Evolutionary conservation across 225 moss, liverwort and hornwort genomes (phyloP).

Genomic region (Physcomitrellopsis africana): DNA sequence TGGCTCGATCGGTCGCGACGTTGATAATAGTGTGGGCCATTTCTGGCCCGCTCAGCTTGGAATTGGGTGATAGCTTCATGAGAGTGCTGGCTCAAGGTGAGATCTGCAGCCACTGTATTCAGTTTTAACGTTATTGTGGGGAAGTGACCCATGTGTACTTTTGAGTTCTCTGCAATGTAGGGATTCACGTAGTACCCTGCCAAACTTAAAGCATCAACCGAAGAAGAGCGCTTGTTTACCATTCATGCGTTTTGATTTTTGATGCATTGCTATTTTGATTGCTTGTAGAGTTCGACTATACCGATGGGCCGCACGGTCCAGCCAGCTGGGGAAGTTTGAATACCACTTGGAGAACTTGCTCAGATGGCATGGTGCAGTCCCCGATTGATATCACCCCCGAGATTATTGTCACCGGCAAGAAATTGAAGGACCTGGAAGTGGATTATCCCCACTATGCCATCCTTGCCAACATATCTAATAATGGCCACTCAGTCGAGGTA

Average conservation of each 20-base stretch:
- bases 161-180: too few species aligned
- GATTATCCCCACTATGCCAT: background rate
- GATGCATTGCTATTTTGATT: background rate
- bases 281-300: conserved; percentile 32
- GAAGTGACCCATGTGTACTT: too few species aligned
- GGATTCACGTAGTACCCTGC: too few species aligned
- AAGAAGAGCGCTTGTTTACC: too few species aligned
- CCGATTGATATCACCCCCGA: conserved; percentile 25
- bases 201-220: too few species aligned
- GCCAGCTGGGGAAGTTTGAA: conserved; percentile 33
- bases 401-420: background rate
- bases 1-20: background rate
- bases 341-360: conserved; percentile 26
- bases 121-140: too few species aligned
- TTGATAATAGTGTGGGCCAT: background rate
- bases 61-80: background rate
- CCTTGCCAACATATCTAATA: conserved; percentile 23
- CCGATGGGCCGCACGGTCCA: conserved; percentile 28
- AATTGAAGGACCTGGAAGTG: background rate
- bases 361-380: conserved; percentile 28
- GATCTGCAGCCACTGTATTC: background rate
- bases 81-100: background rate
- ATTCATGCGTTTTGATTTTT: too few species aligned
- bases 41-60: background rate
- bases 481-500: conserved; percentile 27